A percentile compares a stretch with the other conserved stretches of the same genome.
phyloP scores from a whole-genome alignment of 805 yeast genomes.

The Pachysolen tannophilus region DNA sequence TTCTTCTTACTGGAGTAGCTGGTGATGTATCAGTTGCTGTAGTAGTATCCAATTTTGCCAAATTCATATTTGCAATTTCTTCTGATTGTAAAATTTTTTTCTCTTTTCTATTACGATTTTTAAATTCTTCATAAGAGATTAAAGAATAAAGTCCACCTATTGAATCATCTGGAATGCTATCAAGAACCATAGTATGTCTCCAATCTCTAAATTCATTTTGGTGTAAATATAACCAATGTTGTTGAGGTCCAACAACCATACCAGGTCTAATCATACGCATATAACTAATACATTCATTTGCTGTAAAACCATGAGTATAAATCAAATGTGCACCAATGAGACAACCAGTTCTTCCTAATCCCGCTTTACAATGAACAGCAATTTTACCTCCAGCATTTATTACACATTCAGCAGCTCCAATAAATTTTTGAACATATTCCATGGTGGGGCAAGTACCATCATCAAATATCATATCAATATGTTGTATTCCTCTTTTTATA shows the following conservation, averaged over 20 bases:
- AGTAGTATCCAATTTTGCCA: constrained; percentile 6
- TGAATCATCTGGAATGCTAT: constrained; percentile 53
- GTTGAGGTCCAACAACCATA: constrained; percentile 99
- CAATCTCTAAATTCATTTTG: constrained; percentile 95
- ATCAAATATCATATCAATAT: constrained; percentile 92
- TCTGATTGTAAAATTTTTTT: constrained; percentile 16
- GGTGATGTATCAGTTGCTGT: constrained; percentile 37
- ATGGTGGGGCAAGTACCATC: constrained; percentile 97
- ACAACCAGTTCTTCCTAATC: constrained; percentile 96
- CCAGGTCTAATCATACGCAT: constrained; percentile 97
- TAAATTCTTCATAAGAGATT: constrained; percentile 53
- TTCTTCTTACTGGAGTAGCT: constrained; percentile 68
- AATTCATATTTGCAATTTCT: constrained; percentile 16
- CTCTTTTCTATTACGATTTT: constrained; percentile 35
- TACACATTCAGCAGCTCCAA: constrained; percentile 91
- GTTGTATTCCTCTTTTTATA: constrained; percentile 75
- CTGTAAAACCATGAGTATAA: constrained; percentile 95
- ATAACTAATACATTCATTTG: constrained; percentile 92
- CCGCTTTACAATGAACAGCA: constrained; percentile 99
- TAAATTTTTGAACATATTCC: constrained; percentile 84
- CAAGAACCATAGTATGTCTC: constrained; percentile 84
- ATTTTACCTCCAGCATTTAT: constrained; percentile 83
- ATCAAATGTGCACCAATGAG: constrained; percentile 95
- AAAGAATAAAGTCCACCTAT: constrained; percentile 64
- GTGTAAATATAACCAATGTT: constrained; percentile 95